Percentiles rank a stretch among this genome's conserved stretches.
Conservation (phyloP, 163 green algal genomes). For the Volvox carteri region DNA sequence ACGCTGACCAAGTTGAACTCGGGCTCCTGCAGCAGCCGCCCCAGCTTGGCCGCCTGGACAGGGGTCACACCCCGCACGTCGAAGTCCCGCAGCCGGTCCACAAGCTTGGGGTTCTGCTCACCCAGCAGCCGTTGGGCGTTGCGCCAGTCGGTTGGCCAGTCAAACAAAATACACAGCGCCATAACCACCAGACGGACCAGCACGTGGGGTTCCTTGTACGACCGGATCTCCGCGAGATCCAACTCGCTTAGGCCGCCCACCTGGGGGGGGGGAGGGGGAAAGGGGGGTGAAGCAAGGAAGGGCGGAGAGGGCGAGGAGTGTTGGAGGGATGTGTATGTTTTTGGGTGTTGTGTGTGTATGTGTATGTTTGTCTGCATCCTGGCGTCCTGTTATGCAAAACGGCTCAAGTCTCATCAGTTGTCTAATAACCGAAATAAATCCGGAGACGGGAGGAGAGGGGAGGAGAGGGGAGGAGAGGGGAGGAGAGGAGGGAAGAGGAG, state of each 20-base stretch:
- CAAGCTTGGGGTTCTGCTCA: conserved; percentile 64
- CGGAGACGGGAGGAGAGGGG: background rate
- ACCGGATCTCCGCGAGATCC: conserved; percentile 59
- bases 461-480: background rate
- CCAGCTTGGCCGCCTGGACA: conserved; percentile 55
- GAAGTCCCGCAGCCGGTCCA: conserved; percentile 53
- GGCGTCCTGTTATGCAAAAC: too few species aligned
- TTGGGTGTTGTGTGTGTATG: too few species aligned
- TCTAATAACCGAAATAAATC: background rate
- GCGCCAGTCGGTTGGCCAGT: conserved; percentile 62
- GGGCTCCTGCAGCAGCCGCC: conserved; percentile 49
- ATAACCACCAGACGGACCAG: conserved; percentile 63
- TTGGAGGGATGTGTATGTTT: background rate
- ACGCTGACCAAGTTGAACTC: conserved; percentile 72
- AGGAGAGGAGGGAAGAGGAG: background rate
- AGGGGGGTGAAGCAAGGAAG: background rate
- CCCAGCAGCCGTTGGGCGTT: conserved; percentile 63
- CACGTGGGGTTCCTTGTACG: conserved; percentile 61
- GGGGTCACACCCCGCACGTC: conserved; percentile 1
- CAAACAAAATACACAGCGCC: conserved; percentile 64
- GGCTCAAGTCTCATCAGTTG: too few species aligned
- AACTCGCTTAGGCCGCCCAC: conserved; percentile 52
- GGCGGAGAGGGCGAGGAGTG: background rate
- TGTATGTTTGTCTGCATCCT: too few species aligned
- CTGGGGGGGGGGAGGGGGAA: conserved; percentile 17